A percentile compares a stretch with the other conserved stretches of the same genome.
Conservation (phyloP, 2,329 filamentous ascomycete genomes). For the Pseudopithomyces chartarum region DNA sequence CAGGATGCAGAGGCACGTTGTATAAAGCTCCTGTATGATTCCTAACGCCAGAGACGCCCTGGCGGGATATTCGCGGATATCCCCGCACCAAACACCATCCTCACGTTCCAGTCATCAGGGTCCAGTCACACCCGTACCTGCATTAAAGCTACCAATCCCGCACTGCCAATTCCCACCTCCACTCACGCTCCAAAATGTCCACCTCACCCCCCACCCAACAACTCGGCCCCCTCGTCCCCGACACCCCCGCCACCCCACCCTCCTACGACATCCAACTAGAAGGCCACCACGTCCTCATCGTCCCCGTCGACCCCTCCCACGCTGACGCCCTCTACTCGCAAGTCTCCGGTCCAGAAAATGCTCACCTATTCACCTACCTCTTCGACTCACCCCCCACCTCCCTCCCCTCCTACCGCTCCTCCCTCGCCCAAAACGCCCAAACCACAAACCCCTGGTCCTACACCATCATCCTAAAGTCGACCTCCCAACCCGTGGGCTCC, state of each 20-base stretch:
- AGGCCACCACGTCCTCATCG: slow-evolving; percentile 11
- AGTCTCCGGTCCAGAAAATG: slow-evolving; percentile 6
- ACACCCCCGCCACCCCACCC: slow-evolving; percentile 10
- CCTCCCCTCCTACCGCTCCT: neutral
- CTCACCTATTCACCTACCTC: slow-evolving; percentile 18
- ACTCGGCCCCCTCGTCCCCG: neutral
- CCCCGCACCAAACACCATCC: neutral
- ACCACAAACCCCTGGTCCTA: slow-evolving; percentile 21
- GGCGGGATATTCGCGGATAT: slow-evolving; percentile 1
- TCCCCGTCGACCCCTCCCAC: slow-evolving; percentile 5
- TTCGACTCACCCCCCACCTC: slow-evolving; percentile 18
- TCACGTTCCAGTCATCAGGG: neutral
- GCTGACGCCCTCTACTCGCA: slow-evolving; percentile 8
- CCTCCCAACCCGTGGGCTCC: slow-evolving; percentile 12
- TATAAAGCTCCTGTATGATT: too few relatives aligned
- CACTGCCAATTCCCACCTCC: too few relatives aligned
- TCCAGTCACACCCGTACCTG: neutral
- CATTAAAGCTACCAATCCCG: neutral
- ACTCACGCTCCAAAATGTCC: neutral
- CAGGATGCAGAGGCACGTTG: neutral
- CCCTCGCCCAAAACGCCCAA: slow-evolving; percentile 10
- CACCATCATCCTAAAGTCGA: slow-evolving; percentile 6
- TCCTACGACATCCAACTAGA: slow-evolving; percentile 10
- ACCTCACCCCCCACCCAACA: neutral
- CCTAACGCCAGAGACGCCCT: neutral